A percentile compares a stretch with the other conserved stretches of the same genome.
Conservation (phyloP, 2,329 filamentous ascomycete species). For the Xylaria arbuscula region DNA sequence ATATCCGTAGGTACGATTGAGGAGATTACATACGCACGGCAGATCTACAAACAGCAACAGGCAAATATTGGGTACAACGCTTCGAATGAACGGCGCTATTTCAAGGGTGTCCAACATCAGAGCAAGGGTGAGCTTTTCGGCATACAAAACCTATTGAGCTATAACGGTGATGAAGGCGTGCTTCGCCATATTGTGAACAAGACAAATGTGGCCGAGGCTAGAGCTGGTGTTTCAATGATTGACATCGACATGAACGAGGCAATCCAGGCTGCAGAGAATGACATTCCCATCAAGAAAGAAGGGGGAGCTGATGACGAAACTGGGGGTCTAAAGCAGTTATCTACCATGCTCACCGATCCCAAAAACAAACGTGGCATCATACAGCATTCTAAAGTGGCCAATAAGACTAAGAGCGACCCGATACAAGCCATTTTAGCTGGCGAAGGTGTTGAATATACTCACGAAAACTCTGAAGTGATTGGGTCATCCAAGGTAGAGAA, state of each 20-base stretch:
- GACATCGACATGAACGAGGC: slow-evolving; percentile 77
- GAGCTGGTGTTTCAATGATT: slow-evolving; percentile 83
- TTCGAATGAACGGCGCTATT: slow-evolving; percentile 91
- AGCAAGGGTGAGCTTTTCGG: slow-evolving; percentile 96
- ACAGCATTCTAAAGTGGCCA: slow-evolving; percentile 50
- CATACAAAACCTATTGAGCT: slow-evolving; percentile 85
- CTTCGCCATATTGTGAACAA: slow-evolving; percentile 98
- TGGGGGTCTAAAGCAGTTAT: slow-evolving; percentile 78
- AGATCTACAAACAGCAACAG: slow-evolving; percentile 99
- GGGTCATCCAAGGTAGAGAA: slow-evolving; percentile 93
- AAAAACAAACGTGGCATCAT: slow-evolving; percentile 58
- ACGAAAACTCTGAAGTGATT: slow-evolving; percentile 95
- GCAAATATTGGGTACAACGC: slow-evolving; percentile 97
- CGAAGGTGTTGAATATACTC: slow-evolving; percentile 93
- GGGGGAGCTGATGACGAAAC: slow-evolving; percentile 67
- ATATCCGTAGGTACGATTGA: slow-evolving; percentile 93
- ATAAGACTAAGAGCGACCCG: slow-evolving; percentile 71
- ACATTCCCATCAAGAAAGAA: slow-evolving; percentile 59
- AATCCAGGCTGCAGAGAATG: slow-evolving; percentile 62
- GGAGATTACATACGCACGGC: slow-evolving; percentile 94
- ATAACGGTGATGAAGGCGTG: slow-evolving; percentile 80
- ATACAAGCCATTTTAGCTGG: slow-evolving; percentile 89
- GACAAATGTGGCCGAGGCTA: slow-evolving; percentile 94
- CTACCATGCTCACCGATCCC: slow-evolving; percentile 63
- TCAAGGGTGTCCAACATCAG: slow-evolving; percentile 91